phyloP scores from a whole-genome alignment of 129 eudicot species.

The Lonicera japonica region DNA sequence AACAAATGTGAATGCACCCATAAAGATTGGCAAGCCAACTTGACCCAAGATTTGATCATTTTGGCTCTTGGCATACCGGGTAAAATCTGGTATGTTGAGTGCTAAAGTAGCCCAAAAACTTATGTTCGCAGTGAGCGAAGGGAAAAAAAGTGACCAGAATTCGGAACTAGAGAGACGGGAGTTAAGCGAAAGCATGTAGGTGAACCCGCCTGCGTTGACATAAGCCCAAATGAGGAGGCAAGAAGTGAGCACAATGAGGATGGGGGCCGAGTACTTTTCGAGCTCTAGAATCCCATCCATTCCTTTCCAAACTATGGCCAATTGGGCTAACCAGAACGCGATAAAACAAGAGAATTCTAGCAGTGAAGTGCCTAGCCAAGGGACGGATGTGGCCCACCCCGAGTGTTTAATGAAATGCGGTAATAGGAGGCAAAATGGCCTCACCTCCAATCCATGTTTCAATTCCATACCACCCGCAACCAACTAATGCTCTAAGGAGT shows the following conservation, averaged over 20 bases:
- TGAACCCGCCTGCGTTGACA: conserved; percentile 70
- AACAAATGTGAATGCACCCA: conserved; percentile 88
- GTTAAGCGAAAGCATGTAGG: conserved; percentile 49
- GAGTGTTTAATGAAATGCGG: conserved; percentile 50
- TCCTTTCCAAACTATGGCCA: conserved; percentile 60
- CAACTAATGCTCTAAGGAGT: conserved; percentile 73
- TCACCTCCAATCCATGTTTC: conserved; percentile 98
- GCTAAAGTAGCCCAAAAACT: conserved; percentile 94
- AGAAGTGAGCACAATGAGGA: conserved; percentile 59
- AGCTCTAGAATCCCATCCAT: conserved; percentile 76
- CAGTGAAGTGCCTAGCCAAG: conserved; percentile 91
- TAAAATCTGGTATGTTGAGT: conserved; percentile 89
- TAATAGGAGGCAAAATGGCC: conserved; percentile 66
- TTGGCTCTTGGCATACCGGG: conserved; percentile 69
- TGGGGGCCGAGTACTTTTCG: conserved; percentile 85
- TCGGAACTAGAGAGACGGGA: conserved; percentile 54
- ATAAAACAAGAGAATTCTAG: conserved; percentile 79
- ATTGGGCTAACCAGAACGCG: conserved; percentile 67
- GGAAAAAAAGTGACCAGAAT: conserved; percentile 86
- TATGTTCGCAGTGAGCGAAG: conserved; percentile 83
- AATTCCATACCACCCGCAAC: conserved; percentile 98
- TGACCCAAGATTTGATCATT: conserved; percentile 82
- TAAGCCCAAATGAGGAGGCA: conserved; percentile 71
- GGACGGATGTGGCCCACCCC: conserved; percentile 24
- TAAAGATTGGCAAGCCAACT: conserved; percentile 71